Conservation (phyloP, 345 rosid genomes). For the Leavenworthia alabamica region DNA sequence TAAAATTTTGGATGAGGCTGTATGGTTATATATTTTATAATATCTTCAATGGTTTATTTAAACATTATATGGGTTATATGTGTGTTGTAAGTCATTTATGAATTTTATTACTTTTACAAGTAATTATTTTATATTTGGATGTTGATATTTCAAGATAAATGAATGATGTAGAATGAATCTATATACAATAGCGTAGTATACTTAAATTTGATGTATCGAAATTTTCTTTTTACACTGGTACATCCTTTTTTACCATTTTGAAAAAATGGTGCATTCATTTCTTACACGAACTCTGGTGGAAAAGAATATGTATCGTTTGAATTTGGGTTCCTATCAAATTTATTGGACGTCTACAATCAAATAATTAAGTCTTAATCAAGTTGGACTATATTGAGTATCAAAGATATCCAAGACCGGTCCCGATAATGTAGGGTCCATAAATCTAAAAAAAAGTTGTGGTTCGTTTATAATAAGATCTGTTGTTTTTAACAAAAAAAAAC, state of each 20-base stretch:
- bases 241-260: neutral
- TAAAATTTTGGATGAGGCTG: neutral
- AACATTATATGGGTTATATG: neutral
- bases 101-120: neutral
- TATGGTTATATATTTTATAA: neutral
- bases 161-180: neutral
- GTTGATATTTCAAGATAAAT: neutral
- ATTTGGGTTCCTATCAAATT: too few relatives aligned
- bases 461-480: too few relatives aligned
- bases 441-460: too few relatives aligned
- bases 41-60: neutral
- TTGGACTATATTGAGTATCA: too few relatives aligned
- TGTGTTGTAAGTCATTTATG: neutral
- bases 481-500: too few relatives aligned
- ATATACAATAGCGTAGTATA: neutral
- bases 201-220: neutral
- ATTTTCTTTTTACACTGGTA: neutral
- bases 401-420: too few relatives aligned
- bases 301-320: too few relatives aligned
- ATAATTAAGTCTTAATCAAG: too few relatives aligned
- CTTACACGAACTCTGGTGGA: neutral
- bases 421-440: too few relatives aligned
- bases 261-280: neutral
- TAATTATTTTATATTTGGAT: neutral
- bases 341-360: too few relatives aligned